Percentiles rank a stretch among this genome's conserved stretches.
phyloP scores from a whole-genome alignment of 768 basidiomycete species.

The Boletus sensibilis region DNA sequence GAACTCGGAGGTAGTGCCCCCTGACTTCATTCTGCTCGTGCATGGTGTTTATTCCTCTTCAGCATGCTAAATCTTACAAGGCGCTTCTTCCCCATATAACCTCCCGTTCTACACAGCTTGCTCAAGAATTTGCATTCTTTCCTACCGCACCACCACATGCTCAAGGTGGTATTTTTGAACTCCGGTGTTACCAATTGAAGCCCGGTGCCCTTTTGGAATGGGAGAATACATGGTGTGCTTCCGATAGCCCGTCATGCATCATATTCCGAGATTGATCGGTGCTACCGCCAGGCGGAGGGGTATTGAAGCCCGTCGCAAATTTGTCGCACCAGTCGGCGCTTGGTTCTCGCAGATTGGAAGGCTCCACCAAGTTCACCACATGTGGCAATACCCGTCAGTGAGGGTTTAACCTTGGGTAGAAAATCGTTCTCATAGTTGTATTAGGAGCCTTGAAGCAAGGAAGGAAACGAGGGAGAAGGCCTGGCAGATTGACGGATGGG shows the following conservation, averaged over 20 bases:
- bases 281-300: constrained; percentile 70
- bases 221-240: constrained; percentile 83
- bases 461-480: constrained; percentile 86
- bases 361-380: constrained; percentile 87
- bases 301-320: constrained; percentile 88
- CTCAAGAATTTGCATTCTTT: constrained; percentile 94
- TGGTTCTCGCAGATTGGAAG: constrained; percentile 90
- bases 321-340: constrained; percentile 84
- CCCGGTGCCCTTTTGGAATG: constrained; percentile 92
- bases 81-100: constrained; percentile 75
- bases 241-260: background rate
- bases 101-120: constrained; percentile 73
- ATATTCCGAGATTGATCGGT: constrained; percentile 1
- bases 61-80: constrained; percentile 70
- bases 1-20: constrained; percentile 57
- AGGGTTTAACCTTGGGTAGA: constrained; percentile 3
- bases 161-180: constrained; percentile 90
- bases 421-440: constrained; percentile 10
- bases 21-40: background rate
- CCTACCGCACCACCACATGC: constrained; percentile 85
- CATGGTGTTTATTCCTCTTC: constrained; percentile 1
- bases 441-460: constrained; percentile 70
- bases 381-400: constrained; percentile 95
- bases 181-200: constrained; percentile 83
- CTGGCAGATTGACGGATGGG: constrained; percentile 96